Evolutionary conservation across 768 basidiomycete species (phyloP), one percentile per base, ranked within the genome.

Genomic region (Hericium erinaceus): DNA sequence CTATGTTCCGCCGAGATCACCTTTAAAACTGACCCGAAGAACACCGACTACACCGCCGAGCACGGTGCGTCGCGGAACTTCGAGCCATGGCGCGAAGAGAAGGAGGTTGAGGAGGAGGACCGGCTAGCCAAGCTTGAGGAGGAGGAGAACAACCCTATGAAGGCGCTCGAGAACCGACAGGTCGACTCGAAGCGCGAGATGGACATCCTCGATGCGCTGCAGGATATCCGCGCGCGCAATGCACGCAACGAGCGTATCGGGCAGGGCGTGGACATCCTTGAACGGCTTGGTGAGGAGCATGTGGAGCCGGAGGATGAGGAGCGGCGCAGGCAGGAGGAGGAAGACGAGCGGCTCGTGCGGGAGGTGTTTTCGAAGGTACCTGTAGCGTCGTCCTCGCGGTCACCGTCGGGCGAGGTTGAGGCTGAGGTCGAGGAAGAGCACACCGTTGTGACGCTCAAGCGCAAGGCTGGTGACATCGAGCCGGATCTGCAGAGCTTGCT

Each of bases 11-110:
- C 95, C 9, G 97, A 99, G 69, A 98, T 99, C 63, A 98, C 97
- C 0, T 99, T 99, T 84, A 98, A 98, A 72, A 99, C 97, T 0
- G 95, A 99, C 68, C 95, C 95, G 18, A 95, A 95, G 79, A 94
- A 97, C 68, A 95, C 94, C 0, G 93, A 95, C 69, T 95, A 95
- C 64, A 44, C 78, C 18, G 92, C 92, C 46, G 95, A 99, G 73
- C 95, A 98, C 67, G 97, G 97, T 33, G 97, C 97, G 28, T 93
- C 90, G 4, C 84, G 97, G 4, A 99, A 98, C 69, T 98, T 98
- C 67, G 97, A 99, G 73, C 93, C 94, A 12, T 98, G 95, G 95
- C 74, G 92, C 65, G 92, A 94, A 56, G 87, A 92, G 67, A 65
- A 78, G 62, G 86, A 80, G 0, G 82, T 77, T 2, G 84, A 91